Evolutionary conservation across 768 basidiomycete species (phyloP).

Genomic region (Glaciozyma antarctica): DNA sequence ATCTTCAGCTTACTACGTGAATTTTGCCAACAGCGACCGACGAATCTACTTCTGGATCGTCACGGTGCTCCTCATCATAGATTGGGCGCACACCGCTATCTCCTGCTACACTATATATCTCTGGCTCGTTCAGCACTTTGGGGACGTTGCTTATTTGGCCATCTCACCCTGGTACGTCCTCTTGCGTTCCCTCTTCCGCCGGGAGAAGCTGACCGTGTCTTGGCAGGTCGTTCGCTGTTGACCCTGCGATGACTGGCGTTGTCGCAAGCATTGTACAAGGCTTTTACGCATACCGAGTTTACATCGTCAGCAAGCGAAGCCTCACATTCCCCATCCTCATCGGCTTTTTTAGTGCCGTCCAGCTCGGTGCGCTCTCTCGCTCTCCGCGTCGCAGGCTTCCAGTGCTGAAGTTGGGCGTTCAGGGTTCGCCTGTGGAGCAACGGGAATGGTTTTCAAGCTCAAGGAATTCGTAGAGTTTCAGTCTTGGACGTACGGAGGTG

Average conservation of each 20-base stretch:
- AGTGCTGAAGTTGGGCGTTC: not conserved
- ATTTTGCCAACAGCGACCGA: conserved; percentile 8
- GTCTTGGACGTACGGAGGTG: conserved; percentile 9
- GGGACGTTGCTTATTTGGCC: conserved; percentile 1
- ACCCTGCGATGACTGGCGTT: conserved; percentile 5
- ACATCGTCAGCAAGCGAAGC: conserved; percentile 11
- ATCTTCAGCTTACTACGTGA: not conserved
- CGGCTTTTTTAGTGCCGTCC: conserved; percentile 5
- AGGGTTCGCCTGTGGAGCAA: conserved; percentile 14
- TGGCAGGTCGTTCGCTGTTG: conserved; percentile 10
- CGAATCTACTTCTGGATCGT: conserved; percentile 15
- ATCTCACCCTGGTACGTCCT: not conserved
- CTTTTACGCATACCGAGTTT: conserved; percentile 13
- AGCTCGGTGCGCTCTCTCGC: not conserved
- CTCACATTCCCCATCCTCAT: conserved; percentile 6
- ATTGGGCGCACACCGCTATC: conserved; percentile 13
- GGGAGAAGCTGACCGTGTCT: too few species aligned
- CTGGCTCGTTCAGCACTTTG: conserved; percentile 16
- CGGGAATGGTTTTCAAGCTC: conserved; percentile 11
- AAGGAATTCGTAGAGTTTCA: conserved; percentile 4
- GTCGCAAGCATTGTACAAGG: not conserved
- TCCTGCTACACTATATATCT: conserved; percentile 17
- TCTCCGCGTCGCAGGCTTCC: not conserved
- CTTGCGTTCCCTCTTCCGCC: too few species aligned
- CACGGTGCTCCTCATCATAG: conserved; percentile 4